Percentiles rank a stretch among this genome's conserved stretches.
These are phyloP conservation scores for Apiotrichum sp. DNA, from an alignment of 1,284 basidiomycete species.

Conservation along the genomic window DNA sequence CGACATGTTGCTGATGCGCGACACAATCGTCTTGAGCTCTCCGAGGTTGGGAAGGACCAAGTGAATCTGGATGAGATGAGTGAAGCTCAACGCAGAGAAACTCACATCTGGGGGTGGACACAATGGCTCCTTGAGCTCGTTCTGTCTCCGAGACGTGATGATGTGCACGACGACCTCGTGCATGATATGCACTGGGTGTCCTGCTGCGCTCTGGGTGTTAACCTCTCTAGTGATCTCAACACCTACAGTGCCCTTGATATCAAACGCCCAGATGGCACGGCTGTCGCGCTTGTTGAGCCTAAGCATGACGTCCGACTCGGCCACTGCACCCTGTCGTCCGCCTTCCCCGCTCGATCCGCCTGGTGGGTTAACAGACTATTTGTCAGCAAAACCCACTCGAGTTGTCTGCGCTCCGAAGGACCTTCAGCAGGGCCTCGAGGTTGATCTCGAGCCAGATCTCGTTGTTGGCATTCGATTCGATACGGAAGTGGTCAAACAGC, in stretches of 20 bases:
- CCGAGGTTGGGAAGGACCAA: constrained; percentile 70
- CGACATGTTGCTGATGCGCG: constrained; percentile 66
- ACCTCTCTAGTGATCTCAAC: no score
- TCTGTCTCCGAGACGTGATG: constrained; percentile 64
- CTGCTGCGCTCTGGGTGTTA: constrained; percentile 18
- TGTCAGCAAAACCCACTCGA: constrained; percentile 26
- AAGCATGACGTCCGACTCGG: constrained; percentile 63
- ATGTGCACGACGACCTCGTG: constrained; percentile 54
- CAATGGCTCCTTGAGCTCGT: constrained; percentile 67
- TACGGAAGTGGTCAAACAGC: constrained; percentile 72
- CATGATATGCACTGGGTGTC: constrained; percentile 34
- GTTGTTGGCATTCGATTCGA: constrained; percentile 75
- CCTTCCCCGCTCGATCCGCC: constrained; percentile 3
- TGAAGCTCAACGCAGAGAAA: neutral
- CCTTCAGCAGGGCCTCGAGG: constrained; percentile 64
- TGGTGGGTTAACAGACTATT: neutral
- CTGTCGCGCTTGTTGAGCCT: constrained; percentile 53
- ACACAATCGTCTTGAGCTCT: constrained; percentile 71
- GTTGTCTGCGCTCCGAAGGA: constrained; percentile 52
- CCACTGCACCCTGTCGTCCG: constrained; percentile 5
- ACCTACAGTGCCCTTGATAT: constrained; percentile 34
- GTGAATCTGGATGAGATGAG: constrained; percentile 56
- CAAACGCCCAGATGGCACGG: constrained; percentile 41
- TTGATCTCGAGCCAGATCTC: constrained; percentile 66
- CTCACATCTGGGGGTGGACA: constrained; percentile 83